Conservation (phyloP, 768 basidiomycete genomes). For the Pleurotus cornucopiae region DNA sequence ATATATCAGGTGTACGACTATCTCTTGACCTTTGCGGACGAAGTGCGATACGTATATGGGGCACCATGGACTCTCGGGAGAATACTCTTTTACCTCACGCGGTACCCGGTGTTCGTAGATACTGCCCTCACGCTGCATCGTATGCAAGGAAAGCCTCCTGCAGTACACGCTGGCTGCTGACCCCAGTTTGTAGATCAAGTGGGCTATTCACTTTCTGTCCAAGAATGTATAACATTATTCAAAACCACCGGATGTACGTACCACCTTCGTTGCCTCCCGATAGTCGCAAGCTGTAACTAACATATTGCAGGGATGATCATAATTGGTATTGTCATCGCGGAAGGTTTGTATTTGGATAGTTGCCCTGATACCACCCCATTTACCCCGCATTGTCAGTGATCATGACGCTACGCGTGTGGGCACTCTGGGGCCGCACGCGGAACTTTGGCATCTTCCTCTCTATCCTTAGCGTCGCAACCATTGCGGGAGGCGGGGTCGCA, state of each 20-base stretch:
- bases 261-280: not conserved
- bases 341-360: not conserved
- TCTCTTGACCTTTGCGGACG: slow-evolving; percentile 16
- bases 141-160: not conserved
- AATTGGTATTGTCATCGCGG: slow-evolving; percentile 9
- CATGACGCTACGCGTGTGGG: slow-evolving; percentile 13
- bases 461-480: not conserved
- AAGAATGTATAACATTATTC: not conserved
- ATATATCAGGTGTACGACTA: slow-evolving; percentile 16
- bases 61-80: slow-evolving; percentile 11
- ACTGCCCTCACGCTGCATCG: slow-evolving; percentile 7
- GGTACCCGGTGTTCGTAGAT: not conserved
- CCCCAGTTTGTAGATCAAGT: slow-evolving; percentile 11
- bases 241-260: slow-evolving; percentile 5
- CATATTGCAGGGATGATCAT: slow-evolving; percentile 5
- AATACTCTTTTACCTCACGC: slow-evolving; percentile 4
- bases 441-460: slow-evolving; percentile 5
- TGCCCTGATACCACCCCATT: not conserved
- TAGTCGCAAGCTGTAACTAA: not conserved
- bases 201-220: not conserved
- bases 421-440: slow-evolving; percentile 9
- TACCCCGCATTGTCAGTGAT: slow-evolving; percentile 3
- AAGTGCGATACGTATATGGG: slow-evolving; percentile 14
- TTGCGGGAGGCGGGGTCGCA: slow-evolving; percentile 1
- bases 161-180: not conserved